Evolutionary conservation across 2,329 filamentous ascomycete genomes (phyloP), one percentile per base, ranked within the genome.

Genomic region (Raffaelea deltoideospora): DNA sequence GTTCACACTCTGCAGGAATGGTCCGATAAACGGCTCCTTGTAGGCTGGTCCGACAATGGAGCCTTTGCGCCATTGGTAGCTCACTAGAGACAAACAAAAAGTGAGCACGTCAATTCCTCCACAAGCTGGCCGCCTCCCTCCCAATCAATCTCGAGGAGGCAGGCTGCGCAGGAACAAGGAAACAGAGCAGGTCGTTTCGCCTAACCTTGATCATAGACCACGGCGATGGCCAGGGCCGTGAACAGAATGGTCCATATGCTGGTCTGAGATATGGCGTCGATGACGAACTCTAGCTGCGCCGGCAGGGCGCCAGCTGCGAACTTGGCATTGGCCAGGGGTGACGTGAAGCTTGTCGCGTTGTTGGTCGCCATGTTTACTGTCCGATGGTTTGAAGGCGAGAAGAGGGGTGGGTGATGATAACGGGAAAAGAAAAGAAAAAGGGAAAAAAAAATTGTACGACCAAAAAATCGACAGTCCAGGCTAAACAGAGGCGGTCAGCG

Each of bases 21-120:
- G 88, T n/a, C 90, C 90, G 56, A 96, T 86, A 53, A 90, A 88
- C 30, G 83, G 83, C 40, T 79, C 65, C 60, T 90, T 90, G 67
- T 71, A 79, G 31, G 69, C 48, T 21, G 83, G 82, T 28, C 83
- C 83, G 35, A 69, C 73, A 50, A 90, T 87, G 20, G 71, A 69
- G 40, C 82, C 80, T 57, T 88, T 88, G 49, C 74, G 72, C 51
- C 67, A 65, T 46, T 84, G 65, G 54, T 88, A 90, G 55, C 71
- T 78, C 48, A 79, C 83, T 90, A 50, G 7, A 33, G 51, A 21
- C 37, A 41, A 41, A 39, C 47, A 41, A 14, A 23, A 14, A 19
- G 42, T 31, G 34, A 30, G 22, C 17, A 23, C 21, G 21, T 31
- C 19, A 20, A 18, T 9, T 18, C 14, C 14, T n/a, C 26, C 31